Percentiles rank a stretch among this genome's conserved stretches.
Evolutionary conservation across 768 basidiomycete species (phyloP).

Genomic region (Lactarius indigo): DNA sequence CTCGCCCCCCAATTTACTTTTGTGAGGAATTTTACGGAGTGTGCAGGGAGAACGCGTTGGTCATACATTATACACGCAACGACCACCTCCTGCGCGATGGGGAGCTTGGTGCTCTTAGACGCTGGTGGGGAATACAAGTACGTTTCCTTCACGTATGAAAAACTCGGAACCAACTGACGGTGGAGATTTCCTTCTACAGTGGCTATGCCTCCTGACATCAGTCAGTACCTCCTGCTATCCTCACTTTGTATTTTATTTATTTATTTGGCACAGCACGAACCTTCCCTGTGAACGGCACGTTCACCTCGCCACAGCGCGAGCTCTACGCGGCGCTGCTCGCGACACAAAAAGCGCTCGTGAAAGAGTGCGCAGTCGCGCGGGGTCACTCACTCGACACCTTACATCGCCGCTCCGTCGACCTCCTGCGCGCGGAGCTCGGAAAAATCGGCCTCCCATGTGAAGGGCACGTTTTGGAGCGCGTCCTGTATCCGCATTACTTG

Average conservation of each 20-base stretch:
- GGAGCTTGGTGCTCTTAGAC: constrained; percentile 83
- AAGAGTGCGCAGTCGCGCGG: constrained; percentile 53
- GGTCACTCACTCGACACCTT: constrained; percentile 67
- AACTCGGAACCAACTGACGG: constrained; percentile 9
- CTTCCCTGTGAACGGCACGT: constrained; percentile 80
- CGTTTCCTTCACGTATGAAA: constrained; percentile 26
- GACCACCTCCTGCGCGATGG: constrained; percentile 66
- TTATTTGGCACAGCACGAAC: constrained; percentile 58
- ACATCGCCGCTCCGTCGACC: constrained; percentile 65
- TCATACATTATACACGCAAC: constrained; percentile 94
- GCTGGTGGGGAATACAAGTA: constrained; percentile 93
- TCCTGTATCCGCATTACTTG: constrained; percentile 88
- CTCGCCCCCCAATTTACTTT: neutral
- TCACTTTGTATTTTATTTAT: constrained; percentile 9
- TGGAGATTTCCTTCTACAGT: constrained; percentile 36
- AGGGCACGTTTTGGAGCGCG: constrained; percentile 58
- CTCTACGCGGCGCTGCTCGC: constrained; percentile 78
- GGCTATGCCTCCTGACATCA: constrained; percentile 96
- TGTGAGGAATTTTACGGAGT: neutral
- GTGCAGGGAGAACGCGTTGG: constrained; percentile 74
- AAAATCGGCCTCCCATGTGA: constrained; percentile 57
- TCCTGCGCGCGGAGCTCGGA: constrained; percentile 67
- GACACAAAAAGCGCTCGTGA: constrained; percentile 65
- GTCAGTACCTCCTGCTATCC: constrained; percentile 39
- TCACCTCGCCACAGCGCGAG: constrained; percentile 75